Base-by-base conservation (phyloP, 257 asterid species). In the Euphrasia confusa region DNA sequence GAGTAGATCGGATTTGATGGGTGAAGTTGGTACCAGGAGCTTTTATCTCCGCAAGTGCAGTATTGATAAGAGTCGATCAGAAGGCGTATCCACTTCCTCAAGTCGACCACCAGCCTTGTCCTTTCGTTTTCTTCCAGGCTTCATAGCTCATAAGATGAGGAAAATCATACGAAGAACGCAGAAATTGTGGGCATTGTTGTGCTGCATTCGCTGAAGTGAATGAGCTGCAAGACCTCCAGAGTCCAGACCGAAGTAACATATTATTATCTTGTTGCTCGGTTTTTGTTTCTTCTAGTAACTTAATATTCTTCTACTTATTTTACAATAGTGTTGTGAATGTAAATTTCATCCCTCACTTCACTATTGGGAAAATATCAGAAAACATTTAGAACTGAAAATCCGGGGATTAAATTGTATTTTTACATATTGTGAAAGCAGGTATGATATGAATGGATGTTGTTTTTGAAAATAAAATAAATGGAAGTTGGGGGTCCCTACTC, bases 1-100 rank as follows among this genome's bases (percentile, higher is more conserved):
- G 84, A 74, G 78, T 40, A 89, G 77, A 60, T 77, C 87, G 1
- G 90, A 80, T 42, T 58, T 77, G 54, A 86, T 89, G n/a, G 95
- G 88, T 17, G 85, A 84, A 45, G 70, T 71, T 40, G 90, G 93
- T 13, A 75, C 87, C 78, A 73, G 96, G 68, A 79, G 74, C 72
- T 86, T 86, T 70, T 84, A 82, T 65, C 96, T 89, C 27, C 76
- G 87, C 53, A 81, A 61, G 70, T 13, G 58, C 58, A 48, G 49
- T 58, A 67, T 58, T 21, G 32, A 47, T 15, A 26, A 58, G n/a
- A 55, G 71, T 11, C 17, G 67, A 61, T 7, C 57, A 30, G 52
- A 74, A 17, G 62, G 68, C 5, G 54, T 37, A 4, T 58, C 50
- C 3, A 30, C 52, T n/a, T 66, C 77, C 3, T 48, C 62, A 50